Conservation (phyloP, 805 yeast genomes). For the Zygotorulaspora danielsina region DNA sequence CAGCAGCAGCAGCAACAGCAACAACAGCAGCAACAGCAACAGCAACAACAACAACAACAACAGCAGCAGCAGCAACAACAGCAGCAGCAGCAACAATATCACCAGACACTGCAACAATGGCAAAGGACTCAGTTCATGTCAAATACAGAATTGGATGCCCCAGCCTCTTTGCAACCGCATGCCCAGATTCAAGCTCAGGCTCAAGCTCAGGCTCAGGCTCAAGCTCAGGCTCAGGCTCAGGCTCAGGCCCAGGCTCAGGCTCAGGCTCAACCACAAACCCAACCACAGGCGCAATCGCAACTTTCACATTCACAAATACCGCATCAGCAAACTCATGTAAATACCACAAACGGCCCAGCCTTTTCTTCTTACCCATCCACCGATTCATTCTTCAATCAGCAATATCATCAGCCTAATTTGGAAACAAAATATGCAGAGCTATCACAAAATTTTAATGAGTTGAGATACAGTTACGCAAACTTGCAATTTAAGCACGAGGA, state of each 20-base stretch:
- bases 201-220: slow-evolving; percentile 2
- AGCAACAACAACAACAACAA: slow-evolving; percentile 7
- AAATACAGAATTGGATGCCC: slow-evolving; percentile 6
- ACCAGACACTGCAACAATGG: slow-evolving; percentile 9
- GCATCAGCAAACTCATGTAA: slow-evolving; percentile 1
- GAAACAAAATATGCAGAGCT: slow-evolving; percentile 35
- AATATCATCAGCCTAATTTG: slow-evolving; percentile 8
- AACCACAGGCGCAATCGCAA: slow-evolving; percentile 7
- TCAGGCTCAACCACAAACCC: slow-evolving; percentile 10
- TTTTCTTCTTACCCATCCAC: slow-evolving; percentile 10
- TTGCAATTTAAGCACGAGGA: slow-evolving; percentile 46
- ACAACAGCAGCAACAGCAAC: slow-evolving; percentile 16
- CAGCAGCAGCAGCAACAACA: slow-evolving; percentile 14
- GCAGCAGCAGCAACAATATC: slow-evolving; percentile 10
- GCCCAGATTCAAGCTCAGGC: slow-evolving; percentile 1
- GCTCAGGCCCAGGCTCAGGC: slow-evolving; percentile 4
- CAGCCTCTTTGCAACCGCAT: slow-evolving; percentile 1
- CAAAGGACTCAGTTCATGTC: slow-evolving; percentile 7
- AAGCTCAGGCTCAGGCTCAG: slow-evolving; percentile 10
- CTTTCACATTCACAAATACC: slow-evolving; percentile 7
- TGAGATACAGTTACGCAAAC: slow-evolving; percentile 42
- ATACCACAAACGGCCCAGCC: slow-evolving; percentile 6
- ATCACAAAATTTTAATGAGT: slow-evolving; percentile 35
- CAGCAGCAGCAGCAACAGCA: slow-evolving; percentile 30
- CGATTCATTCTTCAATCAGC: slow-evolving; percentile 10